These are phyloP conservation scores for Leishmania martiniquensis DNA, from an alignment of 208 protist species.

Conservation along the genomic window DNA sequence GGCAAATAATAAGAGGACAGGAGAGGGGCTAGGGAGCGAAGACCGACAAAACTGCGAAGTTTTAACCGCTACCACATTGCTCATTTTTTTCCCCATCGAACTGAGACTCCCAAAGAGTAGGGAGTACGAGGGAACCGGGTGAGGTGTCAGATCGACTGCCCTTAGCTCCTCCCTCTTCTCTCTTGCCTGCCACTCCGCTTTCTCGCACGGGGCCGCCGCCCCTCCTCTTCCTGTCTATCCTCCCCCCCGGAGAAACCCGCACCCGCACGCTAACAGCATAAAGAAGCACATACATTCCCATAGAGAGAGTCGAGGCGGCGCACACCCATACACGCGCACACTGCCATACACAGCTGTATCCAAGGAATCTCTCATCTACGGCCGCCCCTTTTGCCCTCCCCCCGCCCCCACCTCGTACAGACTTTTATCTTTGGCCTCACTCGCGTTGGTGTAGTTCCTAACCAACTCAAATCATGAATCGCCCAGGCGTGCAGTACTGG, in stretches of 20 bases:
- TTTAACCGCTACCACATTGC: not conserved
- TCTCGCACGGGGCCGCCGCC: no score
- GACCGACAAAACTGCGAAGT: not conserved
- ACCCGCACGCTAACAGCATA: not conserved
- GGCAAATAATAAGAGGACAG: not conserved
- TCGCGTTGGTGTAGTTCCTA: not conserved
- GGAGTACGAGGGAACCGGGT: not conserved
- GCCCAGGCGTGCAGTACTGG: slow-evolving; percentile 30
- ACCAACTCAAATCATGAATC: slow-evolving; percentile 3
- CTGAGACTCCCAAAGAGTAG: not conserved
- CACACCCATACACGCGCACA: not conserved
- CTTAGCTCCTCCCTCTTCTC: not conserved
- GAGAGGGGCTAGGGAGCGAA: not conserved
- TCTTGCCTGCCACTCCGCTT: not conserved
- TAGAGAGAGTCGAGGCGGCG: not conserved
- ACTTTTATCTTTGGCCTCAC: not conserved
- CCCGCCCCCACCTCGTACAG: no score
- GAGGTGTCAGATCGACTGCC: not conserved
- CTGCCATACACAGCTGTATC: not conserved
- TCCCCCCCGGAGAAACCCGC: not conserved
- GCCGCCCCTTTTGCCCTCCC: no score
- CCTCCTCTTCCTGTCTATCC: not conserved
- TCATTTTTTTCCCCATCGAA: not conserved
- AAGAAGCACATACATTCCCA: not conserved
- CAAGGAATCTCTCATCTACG: not conserved